A percentile compares a stretch with the other conserved stretches of the same genome.
Conservation (phyloP, 2,329 filamentous ascomycete species). For the Ophiostoma pallidulum region DNA sequence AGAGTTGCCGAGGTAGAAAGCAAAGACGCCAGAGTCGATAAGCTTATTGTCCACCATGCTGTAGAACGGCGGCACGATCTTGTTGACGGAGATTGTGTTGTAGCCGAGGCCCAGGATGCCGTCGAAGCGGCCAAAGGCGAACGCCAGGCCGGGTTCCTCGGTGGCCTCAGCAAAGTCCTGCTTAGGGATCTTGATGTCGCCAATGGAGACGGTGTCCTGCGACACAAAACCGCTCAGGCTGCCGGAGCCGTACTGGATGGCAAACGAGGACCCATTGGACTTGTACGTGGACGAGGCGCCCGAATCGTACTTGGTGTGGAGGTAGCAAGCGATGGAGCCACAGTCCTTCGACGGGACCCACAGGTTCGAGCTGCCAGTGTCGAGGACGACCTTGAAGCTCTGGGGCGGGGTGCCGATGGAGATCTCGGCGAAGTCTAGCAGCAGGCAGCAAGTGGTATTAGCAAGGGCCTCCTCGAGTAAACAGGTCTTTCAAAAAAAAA, state of each 20-base stretch:
- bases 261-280: slow-evolving; percentile 85
- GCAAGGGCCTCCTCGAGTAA: neutral
- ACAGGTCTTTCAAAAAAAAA: neutral
- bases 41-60: slow-evolving; percentile 85
- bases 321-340: slow-evolving; percentile 93
- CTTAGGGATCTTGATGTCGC: slow-evolving; percentile 76
- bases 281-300: slow-evolving; percentile 82
- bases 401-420: slow-evolving; percentile 85
- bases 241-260: slow-evolving; percentile 92
- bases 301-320: slow-evolving; percentile 95
- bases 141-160: slow-evolving; percentile 88
- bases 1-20: slow-evolving; percentile 85
- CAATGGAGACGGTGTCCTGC: slow-evolving; percentile 75
- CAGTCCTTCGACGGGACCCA: slow-evolving; percentile 93
- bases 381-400: slow-evolving; percentile 95
- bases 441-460: no score
- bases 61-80: slow-evolving; percentile 92
- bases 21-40: slow-evolving; percentile 85
- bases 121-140: slow-evolving; percentile 95
- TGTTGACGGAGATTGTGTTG: slow-evolving; percentile 94
- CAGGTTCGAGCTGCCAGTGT: slow-evolving; percentile 97
- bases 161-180: slow-evolving; percentile 97
- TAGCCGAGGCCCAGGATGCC: slow-evolving; percentile 93
- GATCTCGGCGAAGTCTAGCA: slow-evolving; percentile 93
- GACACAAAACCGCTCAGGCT: slow-evolving; percentile 91